Evolutionary conservation across 164 flowering plant genomes (phyloP).

Genomic region (Umbellularia californica): DNA sequence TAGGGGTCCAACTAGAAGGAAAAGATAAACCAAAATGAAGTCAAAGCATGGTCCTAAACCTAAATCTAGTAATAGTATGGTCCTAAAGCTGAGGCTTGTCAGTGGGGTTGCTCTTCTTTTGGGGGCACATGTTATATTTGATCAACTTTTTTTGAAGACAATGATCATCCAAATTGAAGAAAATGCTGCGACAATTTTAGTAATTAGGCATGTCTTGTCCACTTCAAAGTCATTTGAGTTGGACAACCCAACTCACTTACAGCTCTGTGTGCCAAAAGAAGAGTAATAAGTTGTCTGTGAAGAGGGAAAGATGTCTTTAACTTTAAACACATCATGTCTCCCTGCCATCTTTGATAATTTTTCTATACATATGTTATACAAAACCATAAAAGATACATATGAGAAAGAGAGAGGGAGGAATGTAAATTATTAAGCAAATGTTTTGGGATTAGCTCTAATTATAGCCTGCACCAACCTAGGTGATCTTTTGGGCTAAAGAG

Average conservation of each 20-base stretch:
- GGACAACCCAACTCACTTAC: conserved; percentile 27
- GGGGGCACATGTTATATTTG: too few species aligned
- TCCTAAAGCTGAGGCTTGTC: too few species aligned
- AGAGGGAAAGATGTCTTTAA: neutral
- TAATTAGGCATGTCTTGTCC: conserved; percentile 13
- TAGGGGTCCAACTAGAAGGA: too few species aligned
- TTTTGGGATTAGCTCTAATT: conserved; percentile 5
- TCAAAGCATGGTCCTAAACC: too few species aligned
- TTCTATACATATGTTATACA: neutral
- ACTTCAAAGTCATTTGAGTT: conserved; percentile 21
- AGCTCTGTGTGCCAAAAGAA: conserved; percentile 10
- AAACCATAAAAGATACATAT: too few species aligned
- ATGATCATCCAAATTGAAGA: conserved; percentile 9
- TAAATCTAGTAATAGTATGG: too few species aligned
- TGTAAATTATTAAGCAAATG: neutral
- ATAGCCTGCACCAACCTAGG: neutral
- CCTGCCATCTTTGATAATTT: neutral
- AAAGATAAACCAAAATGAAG: too few species aligned
- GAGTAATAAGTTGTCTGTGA: conserved; percentile 21
- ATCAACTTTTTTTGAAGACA: too few species aligned
- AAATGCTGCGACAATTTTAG: conserved; percentile 7
- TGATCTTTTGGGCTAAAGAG: too few species aligned
- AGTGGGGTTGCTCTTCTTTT: too few species aligned
- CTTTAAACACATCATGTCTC: conserved; percentile 17
- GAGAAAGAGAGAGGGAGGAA: neutral